phyloP scores from a whole-genome alignment of 352 stramenopile genomes.

The Phytophthora hybrid region DNA sequence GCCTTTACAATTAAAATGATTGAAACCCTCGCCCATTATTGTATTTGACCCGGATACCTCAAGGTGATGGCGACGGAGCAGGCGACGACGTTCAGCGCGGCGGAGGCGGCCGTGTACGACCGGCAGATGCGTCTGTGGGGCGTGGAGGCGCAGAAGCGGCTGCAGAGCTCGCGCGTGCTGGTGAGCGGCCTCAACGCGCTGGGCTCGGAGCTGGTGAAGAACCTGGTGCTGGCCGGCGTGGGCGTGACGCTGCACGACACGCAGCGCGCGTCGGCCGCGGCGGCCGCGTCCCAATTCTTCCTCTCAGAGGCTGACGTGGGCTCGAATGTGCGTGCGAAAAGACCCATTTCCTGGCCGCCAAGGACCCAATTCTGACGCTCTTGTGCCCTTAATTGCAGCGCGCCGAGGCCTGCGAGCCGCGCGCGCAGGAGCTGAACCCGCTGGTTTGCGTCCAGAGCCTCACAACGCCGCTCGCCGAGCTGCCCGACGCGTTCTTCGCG shows the following conservation, averaged over 20 bases:
- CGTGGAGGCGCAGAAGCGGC: slow-evolving; percentile 77
- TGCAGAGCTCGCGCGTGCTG: slow-evolving; percentile 90
- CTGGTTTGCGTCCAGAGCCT: slow-evolving; percentile 89
- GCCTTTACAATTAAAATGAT: no score
- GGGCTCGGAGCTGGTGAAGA: slow-evolving; percentile 96
- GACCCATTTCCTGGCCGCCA: neutral
- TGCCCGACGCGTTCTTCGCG: slow-evolving; percentile 82
- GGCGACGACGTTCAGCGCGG: slow-evolving; percentile 66
- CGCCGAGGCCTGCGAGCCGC: slow-evolving; percentile 76
- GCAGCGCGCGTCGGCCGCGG: slow-evolving; percentile 48
- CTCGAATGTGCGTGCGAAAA: slow-evolving; percentile 62
- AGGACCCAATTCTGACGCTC: neutral
- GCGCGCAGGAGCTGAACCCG: slow-evolving; percentile 95
- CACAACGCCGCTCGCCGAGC: slow-evolving; percentile 58
- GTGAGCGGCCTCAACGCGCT: slow-evolving; percentile 88
- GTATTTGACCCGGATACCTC: no score
- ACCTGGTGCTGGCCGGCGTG: slow-evolving; percentile 97
- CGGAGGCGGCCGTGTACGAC: slow-evolving; percentile 94
- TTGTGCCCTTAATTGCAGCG: slow-evolving; percentile 45
- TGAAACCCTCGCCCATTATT: no score
- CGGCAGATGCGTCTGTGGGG: neutral
- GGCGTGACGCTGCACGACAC: slow-evolving; percentile 94
- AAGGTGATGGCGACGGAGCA: no score
- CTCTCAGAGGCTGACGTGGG: slow-evolving; percentile 73
- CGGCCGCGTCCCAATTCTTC: slow-evolving; percentile 88